Conservation (phyloP, 2,329 filamentous ascomycete species). For the Thielaviopsis cerberus region DNA sequence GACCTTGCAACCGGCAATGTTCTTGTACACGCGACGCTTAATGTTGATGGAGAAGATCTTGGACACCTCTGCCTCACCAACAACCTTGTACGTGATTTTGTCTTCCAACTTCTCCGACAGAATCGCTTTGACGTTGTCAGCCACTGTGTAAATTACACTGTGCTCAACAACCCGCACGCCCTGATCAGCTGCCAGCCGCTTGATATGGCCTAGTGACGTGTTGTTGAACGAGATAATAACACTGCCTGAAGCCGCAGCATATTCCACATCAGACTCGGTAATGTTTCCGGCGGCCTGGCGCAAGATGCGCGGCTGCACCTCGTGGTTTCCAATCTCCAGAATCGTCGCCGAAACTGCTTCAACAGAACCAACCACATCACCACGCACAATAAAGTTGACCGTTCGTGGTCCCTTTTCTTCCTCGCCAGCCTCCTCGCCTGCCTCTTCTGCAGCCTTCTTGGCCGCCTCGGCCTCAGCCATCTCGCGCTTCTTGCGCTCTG, state of each 20-base stretch:
- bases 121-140: slow-evolving; percentile 50
- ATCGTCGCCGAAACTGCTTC: slow-evolving; percentile 74
- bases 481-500: slow-evolving; percentile 44
- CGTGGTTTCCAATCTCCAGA: slow-evolving; percentile 61
- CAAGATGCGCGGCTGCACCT: slow-evolving; percentile 61
- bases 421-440: slow-evolving; percentile 20
- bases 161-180: slow-evolving; percentile 67
- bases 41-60: slow-evolving; percentile 72
- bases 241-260: slow-evolving; percentile 59
- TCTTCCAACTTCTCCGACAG: slow-evolving; percentile 54
- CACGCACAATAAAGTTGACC: slow-evolving; percentile 75
- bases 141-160: slow-evolving; percentile 67
- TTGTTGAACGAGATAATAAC: slow-evolving; percentile 78
- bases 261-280: slow-evolving; percentile 73
- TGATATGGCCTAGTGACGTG: slow-evolving; percentile 46
- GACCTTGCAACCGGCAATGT: slow-evolving; percentile 75
- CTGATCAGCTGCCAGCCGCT: slow-evolving; percentile 46
- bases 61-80: slow-evolving; percentile 73
- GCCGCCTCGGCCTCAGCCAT: slow-evolving; percentile 24
- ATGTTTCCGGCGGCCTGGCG: slow-evolving; percentile 61
- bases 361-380: slow-evolving; percentile 81
- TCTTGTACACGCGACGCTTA: slow-evolving; percentile 48
- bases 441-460: slow-evolving; percentile 19
- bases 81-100: slow-evolving; percentile 47
- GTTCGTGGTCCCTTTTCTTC: slow-evolving; percentile 25